Evolutionary conservation across 495 filamentous ascomycete species (phyloP).

Genomic region (Aspergillus homomorphus): DNA sequence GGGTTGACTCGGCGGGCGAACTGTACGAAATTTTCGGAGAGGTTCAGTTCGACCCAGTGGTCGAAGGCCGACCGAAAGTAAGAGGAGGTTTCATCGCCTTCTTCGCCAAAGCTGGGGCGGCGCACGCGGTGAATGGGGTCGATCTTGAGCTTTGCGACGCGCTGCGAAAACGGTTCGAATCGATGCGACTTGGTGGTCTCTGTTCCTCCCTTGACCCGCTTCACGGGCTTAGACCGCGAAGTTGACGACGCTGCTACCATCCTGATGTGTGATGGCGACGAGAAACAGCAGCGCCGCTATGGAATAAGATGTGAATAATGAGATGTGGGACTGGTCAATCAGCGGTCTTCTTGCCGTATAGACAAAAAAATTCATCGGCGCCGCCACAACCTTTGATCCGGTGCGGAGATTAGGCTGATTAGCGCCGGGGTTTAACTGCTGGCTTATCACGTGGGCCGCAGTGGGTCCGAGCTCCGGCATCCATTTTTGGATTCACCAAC

Average conservation of each 20-base stretch:
- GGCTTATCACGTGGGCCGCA: constrained; percentile 28
- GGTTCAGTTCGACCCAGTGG: constrained; percentile 86
- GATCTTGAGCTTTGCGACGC: constrained; percentile 90
- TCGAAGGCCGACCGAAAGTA: constrained; percentile 79
- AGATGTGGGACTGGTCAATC: constrained; percentile 6
- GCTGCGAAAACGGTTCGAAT: constrained; percentile 89
- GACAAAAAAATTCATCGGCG: constrained; percentile 48
- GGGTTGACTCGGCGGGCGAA: constrained; percentile 71
- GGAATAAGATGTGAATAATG: constrained; percentile 12
- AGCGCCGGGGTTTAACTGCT: constrained; percentile 15
- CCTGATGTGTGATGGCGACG: constrained; percentile 20
- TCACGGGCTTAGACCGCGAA: constrained; percentile 62
- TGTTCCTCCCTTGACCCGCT: constrained; percentile 60
- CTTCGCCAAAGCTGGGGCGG: constrained; percentile 68
- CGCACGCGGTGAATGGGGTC: constrained; percentile 87
- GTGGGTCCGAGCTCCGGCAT: constrained; percentile 36
- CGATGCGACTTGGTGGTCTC: constrained; percentile 74
- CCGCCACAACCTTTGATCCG: constrained; percentile 37
- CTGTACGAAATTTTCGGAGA: constrained; percentile 71
- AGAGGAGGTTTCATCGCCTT: constrained; percentile 69
- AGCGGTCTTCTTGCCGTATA: constrained; percentile 27
- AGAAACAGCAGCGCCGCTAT: constrained; percentile 31
- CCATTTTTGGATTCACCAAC: constrained; percentile 16
- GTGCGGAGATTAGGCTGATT: constrained; percentile 24
- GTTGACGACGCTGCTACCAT: constrained; percentile 62